phyloP scores from a whole-genome alignment of 1,284 basidiomycete species.

The Neolentinus lepideus region DNA sequence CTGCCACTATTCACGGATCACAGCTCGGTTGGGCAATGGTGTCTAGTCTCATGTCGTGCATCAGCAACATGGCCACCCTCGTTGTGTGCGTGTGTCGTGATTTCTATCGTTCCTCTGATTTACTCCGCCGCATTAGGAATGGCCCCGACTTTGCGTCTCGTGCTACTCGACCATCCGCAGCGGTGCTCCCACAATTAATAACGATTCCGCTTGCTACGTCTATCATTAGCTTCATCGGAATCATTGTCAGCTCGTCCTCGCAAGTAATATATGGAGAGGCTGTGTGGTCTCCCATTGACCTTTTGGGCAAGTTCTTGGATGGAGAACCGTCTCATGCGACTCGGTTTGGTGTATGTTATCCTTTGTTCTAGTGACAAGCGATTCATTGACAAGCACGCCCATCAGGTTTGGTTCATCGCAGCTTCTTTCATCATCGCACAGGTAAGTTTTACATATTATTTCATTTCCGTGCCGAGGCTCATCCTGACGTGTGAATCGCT shows the following conservation, averaged over 20 bases:
- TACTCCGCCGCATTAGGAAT: constrained; percentile 36
- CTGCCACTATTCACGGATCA: constrained; percentile 59
- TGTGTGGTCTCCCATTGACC: constrained; percentile 77
- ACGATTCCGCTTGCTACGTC: constrained; percentile 73
- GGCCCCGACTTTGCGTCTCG: constrained; percentile 78
- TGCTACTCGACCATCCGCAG: constrained; percentile 58
- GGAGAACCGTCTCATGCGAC: constrained; percentile 56
- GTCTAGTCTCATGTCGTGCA: constrained; percentile 68
- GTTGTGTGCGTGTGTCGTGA: constrained; percentile 40
- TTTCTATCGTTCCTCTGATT: constrained; percentile 6
- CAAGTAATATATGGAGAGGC: constrained; percentile 69
- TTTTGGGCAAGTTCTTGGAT: constrained; percentile 65
- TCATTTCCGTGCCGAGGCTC: not conserved
- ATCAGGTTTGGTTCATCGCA: constrained; percentile 68
- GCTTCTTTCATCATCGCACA: constrained; percentile 72
- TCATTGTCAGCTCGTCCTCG: constrained; percentile 79
- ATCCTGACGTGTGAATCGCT: not conserved
- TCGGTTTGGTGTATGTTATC: constrained; percentile 50
- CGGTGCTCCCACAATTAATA: constrained; percentile 65
- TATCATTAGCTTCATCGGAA: constrained; percentile 77
- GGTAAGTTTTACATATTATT: constrained; percentile 20
- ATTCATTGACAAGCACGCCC: not conserved
- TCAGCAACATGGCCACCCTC: constrained; percentile 76
- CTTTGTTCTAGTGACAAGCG: not conserved
- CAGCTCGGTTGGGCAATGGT: constrained; percentile 79